Conservation (phyloP, 139 green algal species). For the Coccomyxa sp. region DNA sequence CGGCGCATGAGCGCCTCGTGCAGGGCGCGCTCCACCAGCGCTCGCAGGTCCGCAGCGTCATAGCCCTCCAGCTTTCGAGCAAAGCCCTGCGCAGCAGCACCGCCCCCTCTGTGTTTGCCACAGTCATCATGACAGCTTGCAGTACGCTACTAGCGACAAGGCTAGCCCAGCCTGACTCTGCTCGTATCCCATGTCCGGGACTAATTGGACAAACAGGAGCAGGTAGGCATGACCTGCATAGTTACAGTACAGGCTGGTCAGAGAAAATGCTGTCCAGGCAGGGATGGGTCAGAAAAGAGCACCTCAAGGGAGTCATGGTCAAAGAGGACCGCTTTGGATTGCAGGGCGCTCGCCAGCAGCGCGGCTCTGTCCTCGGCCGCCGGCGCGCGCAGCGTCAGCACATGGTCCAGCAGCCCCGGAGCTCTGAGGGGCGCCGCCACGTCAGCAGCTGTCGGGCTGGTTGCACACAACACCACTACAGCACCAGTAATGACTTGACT, state of each 20-base stretch:
- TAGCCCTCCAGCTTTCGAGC: conserved; percentile 59
- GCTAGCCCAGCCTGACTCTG: too few relatives aligned
- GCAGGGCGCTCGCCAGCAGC: conserved; percentile 19
- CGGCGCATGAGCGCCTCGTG: conserved; percentile 36
- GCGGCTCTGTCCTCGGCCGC: conserved; percentile 23
- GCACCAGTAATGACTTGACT: too few relatives aligned
- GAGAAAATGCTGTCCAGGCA: too few relatives aligned
- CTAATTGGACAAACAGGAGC: too few relatives aligned
- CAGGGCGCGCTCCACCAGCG: conserved; percentile 66
- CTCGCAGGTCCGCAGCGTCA: conserved; percentile 63
- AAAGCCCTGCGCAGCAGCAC: conserved; percentile 14
- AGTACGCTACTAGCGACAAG: too few relatives aligned
- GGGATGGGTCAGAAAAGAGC: too few relatives aligned
- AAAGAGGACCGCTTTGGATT: background rate
- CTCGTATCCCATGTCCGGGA: too few relatives aligned
- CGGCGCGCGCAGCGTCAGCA: conserved; percentile 39
- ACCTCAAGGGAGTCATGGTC: background rate
- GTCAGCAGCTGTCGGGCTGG: conserved; percentile 21
- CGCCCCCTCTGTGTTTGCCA: background rate
- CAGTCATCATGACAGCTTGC: too few relatives aligned
- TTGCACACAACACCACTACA: conserved; percentile 40
- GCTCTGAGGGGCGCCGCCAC: conserved; percentile 42
- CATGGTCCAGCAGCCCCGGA: conserved; percentile 47
- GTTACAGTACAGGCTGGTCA: too few relatives aligned
- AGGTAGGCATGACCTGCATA: too few relatives aligned